Conservation (phyloP, 768 basidiomycete genomes). For the Pleurotus pulmonarius region DNA sequence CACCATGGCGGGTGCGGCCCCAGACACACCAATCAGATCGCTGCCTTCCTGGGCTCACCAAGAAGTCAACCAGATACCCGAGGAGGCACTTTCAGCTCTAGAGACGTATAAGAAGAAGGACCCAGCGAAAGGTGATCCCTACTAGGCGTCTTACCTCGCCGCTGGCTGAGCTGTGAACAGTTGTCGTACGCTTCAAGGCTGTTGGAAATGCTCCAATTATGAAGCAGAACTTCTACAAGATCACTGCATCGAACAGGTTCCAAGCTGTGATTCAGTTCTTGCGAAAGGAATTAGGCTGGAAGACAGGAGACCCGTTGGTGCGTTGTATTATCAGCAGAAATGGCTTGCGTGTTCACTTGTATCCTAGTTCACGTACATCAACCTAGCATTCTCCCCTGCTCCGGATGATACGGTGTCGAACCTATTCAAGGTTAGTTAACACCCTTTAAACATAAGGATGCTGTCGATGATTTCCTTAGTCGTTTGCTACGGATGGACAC, state of each 20-base stretch:
- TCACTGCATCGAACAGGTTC: conserved; percentile 89
- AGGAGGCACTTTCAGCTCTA: conserved; percentile 65
- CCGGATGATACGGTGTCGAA: conserved; percentile 80
- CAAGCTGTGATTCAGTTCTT: conserved; percentile 94
- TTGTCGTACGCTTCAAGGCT: conserved; percentile 95
- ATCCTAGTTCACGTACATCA: conserved; percentile 57
- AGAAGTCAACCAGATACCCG: conserved; percentile 27
- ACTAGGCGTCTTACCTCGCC: not conserved
- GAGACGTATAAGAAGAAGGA: conserved; percentile 89
- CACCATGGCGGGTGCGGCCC: conserved; percentile 3
- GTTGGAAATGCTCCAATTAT: conserved; percentile 98
- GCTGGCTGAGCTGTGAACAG: conserved; percentile 38
- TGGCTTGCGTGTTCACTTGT: no score
- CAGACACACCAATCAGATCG: conserved; percentile 25
- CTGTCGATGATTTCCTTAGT: conserved; percentile 34
- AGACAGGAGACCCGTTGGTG: conserved; percentile 80
- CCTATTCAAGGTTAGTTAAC: conserved; percentile 55
- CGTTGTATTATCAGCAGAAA: conserved; percentile 17
- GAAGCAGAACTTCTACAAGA: conserved; percentile 98
- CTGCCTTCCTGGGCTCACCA: conserved; percentile 26
- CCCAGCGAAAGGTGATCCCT: conserved; percentile 60
- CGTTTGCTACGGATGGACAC: conserved; percentile 83
- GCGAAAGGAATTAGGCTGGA: conserved; percentile 85
- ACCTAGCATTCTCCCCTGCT: conserved; percentile 76
- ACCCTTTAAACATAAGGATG: not conserved